These are phyloP conservation scores for Pichia exigua DNA, from an alignment of 805 yeast genomes.

Conservation along the genomic window DNA sequence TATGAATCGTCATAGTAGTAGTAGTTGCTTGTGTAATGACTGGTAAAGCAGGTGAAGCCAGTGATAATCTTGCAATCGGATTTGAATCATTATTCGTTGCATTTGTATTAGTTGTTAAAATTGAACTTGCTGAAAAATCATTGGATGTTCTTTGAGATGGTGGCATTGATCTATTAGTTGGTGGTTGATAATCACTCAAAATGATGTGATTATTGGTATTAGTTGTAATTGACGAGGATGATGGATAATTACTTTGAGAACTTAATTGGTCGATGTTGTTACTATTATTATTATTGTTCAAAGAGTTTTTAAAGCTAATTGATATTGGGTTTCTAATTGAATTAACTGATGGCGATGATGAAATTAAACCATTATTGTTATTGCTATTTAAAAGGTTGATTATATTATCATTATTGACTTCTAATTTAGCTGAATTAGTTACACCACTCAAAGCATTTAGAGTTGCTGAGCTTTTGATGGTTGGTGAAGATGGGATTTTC, in stretches of 20 bases:
- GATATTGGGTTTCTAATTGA: conserved; percentile 5
- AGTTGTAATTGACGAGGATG: background rate
- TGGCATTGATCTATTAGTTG: conserved; percentile 1
- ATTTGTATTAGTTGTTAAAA: conserved; percentile 1
- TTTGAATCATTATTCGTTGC: conserved; percentile 13
- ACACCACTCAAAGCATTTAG: background rate
- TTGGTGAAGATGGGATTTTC: background rate
- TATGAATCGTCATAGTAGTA: conserved; percentile 18
- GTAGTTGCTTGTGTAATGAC: conserved; percentile 31
- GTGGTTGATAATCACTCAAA: background rate
- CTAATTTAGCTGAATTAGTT: background rate
- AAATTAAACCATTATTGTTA: background rate
- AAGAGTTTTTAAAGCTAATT: background rate
- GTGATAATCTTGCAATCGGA: conserved; percentile 23
- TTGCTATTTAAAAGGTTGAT: too few relatives aligned
- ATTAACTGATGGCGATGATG: conserved; percentile 1
- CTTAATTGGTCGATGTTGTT: background rate
- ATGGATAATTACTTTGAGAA: background rate
- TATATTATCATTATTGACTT: background rate
- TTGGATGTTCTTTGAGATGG: conserved; percentile 15
- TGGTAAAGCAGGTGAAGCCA: conserved; percentile 30
- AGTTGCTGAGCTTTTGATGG: background rate
- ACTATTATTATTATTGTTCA: background rate
- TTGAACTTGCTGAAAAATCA: conserved; percentile 8
- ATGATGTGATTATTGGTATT: background rate